Base-by-base conservation (phyloP, 1,284 basidiomycete species). In the Ganoderma meredithae region DNA sequence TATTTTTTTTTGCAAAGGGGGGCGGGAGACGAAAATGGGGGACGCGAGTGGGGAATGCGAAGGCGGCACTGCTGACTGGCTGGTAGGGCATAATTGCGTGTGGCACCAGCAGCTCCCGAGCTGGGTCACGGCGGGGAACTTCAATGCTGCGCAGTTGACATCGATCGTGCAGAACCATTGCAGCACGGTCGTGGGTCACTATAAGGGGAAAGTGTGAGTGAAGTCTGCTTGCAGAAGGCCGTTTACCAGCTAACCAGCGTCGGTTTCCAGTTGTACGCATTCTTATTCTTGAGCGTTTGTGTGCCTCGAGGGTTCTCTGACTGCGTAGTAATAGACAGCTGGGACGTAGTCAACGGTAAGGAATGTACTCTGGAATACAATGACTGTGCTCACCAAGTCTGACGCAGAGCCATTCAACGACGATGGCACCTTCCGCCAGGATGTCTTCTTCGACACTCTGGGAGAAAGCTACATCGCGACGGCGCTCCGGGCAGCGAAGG, bases 91-190 rank as follows among this genome's bases (percentile, higher is more conserved):
- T 75, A 85, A 82, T 71, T 85, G 84, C 69, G 86, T 88, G 49
- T 88, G 87, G 88, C 81, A 88, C 74, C 84, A 81, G 67, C 86
- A 88, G 71, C 79, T 88, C 1, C 84, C 86, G 0, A 78, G 73
- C 76, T 88, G 86, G 86, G 84, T 88, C 9, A 80, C 82, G 1
- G 69, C 77, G 60, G 82, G 83, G 15, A 79, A 78, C 71, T 86
- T 83, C 72, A 77, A 81, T 67, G 80, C 81, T 36, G 77, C 81
- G 0, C 82, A 82, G 19, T 78, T 88, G 27, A 78, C 82, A 19
- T 78, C 79, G 31, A 81, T 86, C 56, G 76, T 89, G 13, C 74
- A 82, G 67, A 84, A 77, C 44, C 86, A 88, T 71, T 83, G 82
- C 69, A 77, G 79, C 49, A 85, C 81, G 15, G 73, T 87, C 19